Evolutionary conservation across 2,329 filamentous ascomycete genomes (phyloP), one percentile per base, ranked within the genome.

Genomic region (Trichoderma harzianum): DNA sequence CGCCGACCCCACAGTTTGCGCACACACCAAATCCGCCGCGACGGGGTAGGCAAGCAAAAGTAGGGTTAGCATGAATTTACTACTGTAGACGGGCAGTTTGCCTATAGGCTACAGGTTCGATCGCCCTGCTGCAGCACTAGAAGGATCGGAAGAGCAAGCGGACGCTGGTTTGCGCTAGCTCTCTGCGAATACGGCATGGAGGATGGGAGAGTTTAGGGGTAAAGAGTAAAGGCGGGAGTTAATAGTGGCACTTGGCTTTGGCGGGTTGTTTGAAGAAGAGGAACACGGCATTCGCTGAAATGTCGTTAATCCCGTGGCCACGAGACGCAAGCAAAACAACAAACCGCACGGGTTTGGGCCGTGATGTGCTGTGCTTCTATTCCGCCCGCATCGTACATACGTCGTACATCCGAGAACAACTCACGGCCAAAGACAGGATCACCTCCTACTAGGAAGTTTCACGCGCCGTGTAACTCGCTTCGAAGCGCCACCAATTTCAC

Each of bases 161-260:
- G 30, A 67, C 51, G 64, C 47, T 21, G 28, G 21, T 36, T 28
- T 30, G n/a, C 39, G 47, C 47, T 53, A 53, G 11, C 64, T 28
- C 1, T 14, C 53, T 28, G 64, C 64, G 64, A 67, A 67, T 67
- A 67, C 64, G 64, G 64, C 39, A 67, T 58, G 21, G 64, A 43
- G 61, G 61, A 18, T 64, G 61, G 11, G 26, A 28, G n/a, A 28
- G 36, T 64, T 63, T 47, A 64, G 61, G 61, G 61, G 39, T 47
- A 47, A 26, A 30, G 28, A 30, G 28, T 30, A 30, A 8, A 28
- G 62, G 62, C 28, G 62, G 62, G 60, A 36, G 24, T 18, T 14
- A 39, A 7, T 21, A 12, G n/a, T 51, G 43, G 43, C 28, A 24
- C 18, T 47, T 47, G 43, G 24, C 16, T 26, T 63, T 47, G 36